Percentiles rank a stretch among this genome's conserved stretches.
Conservation (phyloP, 495 filamentous ascomycete species). For the Diplogelasinospora grovesii region DNA sequence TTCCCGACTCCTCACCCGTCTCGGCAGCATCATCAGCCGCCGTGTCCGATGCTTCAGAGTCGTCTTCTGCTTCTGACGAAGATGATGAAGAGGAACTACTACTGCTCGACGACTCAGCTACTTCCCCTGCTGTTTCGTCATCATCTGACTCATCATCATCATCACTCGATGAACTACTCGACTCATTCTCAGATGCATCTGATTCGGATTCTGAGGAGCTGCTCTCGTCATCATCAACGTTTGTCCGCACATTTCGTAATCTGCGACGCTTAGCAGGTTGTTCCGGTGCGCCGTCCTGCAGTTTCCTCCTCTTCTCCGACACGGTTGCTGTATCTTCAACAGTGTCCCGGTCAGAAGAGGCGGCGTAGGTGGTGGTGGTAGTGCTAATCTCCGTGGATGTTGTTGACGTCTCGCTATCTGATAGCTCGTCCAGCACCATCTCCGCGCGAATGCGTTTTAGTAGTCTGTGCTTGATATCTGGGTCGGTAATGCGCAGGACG, state of each 20-base stretch:
- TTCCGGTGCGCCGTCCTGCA: conserved; percentile 36
- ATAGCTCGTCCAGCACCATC: conserved; percentile 38
- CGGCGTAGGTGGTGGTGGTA: conserved; percentile 22
- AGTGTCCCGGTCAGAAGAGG: conserved; percentile 8
- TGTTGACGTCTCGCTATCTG: conserved; percentile 31
- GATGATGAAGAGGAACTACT: conserved; percentile 29
- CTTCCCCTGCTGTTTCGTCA: conserved; percentile 10
- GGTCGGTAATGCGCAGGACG: conserved; percentile 35
- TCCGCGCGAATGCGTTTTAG: conserved; percentile 46
- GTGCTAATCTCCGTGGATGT: conserved; percentile 20
- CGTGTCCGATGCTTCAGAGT: no score
- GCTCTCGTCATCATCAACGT: conserved; percentile 25
- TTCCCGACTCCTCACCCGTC: conserved; percentile 11
- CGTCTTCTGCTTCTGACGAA: conserved; percentile 15
- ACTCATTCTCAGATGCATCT: no score
- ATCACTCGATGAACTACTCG: conserved; percentile 13
- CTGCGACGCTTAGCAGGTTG: conserved; percentile 48
- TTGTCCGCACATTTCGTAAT: conserved; percentile 43
- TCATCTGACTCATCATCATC: conserved; percentile 24
- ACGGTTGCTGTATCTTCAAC: conserved; percentile 1
- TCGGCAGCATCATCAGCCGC: no score
- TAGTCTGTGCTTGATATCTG: conserved; percentile 38
- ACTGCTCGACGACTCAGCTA: conserved; percentile 12
- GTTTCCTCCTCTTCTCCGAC: conserved; percentile 30
- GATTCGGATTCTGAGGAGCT: neutral